phyloP scores from a whole-genome alignment of 805 yeast genomes.

The Saccharomycopsis vini region DNA sequence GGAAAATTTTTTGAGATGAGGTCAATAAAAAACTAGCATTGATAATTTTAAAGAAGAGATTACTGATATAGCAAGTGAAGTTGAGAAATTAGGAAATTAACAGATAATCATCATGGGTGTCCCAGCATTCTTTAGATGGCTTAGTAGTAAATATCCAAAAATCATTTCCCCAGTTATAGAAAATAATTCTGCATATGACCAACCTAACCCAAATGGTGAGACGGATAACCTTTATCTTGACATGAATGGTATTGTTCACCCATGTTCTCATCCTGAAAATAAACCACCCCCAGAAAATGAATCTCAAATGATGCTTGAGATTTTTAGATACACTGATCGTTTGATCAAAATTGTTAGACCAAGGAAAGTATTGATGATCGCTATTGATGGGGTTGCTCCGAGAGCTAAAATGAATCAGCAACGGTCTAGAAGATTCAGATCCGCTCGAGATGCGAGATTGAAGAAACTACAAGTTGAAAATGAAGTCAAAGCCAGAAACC shows the following conservation, averaged over 20 bases:
- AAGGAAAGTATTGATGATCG: slow-evolving; percentile 82
- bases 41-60: no score
- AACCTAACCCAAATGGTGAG: slow-evolving; percentile 92
- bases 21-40: no score
- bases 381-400: slow-evolving; percentile 99
- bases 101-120: slow-evolving; percentile 65
- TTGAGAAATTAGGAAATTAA: no score
- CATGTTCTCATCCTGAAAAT: slow-evolving; percentile 97
- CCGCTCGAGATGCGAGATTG: slow-evolving; percentile 84
- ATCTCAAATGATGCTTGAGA: slow-evolving; percentile 92
- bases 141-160: slow-evolving; percentile 87
- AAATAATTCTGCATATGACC: slow-evolving; percentile 55
- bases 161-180: slow-evolving; percentile 86
- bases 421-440: slow-evolving; percentile 83
- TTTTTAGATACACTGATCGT: slow-evolving; percentile 86
- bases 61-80: no score
- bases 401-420: slow-evolving; percentile 98
- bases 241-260: slow-evolving; percentile 99
- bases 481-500: slow-evolving; percentile 36
- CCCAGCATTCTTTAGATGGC: slow-evolving; percentile 96
- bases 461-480: slow-evolving; percentile 62
- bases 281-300: slow-evolving; percentile 94
- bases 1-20: no score
- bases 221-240: slow-evolving; percentile 87
- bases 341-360: slow-evolving; percentile 94